Conservation (phyloP, 352 stramenopile species). For the Peronospora destructor region DNA sequence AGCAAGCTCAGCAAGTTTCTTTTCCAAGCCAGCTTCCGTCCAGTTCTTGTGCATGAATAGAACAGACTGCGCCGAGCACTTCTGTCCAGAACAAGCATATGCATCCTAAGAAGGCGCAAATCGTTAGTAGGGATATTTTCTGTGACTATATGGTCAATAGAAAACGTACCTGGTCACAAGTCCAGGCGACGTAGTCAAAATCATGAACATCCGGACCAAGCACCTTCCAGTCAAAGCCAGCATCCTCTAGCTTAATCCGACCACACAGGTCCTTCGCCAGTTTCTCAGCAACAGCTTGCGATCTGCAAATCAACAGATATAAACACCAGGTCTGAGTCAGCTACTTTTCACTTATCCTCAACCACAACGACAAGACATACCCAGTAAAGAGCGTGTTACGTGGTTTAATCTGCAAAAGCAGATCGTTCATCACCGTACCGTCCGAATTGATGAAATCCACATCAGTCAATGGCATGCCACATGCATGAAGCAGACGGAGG, state of each 20-base stretch:
- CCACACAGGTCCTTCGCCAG: slow-evolving; percentile 88
- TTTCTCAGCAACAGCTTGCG: slow-evolving; percentile 89
- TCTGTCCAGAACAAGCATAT: slow-evolving; percentile 97
- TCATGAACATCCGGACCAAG: slow-evolving; percentile 93
- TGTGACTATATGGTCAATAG: neutral
- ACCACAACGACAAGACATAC: too few species aligned
- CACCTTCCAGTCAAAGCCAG: slow-evolving; percentile 98
- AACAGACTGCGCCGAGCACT: slow-evolving; percentile 98
- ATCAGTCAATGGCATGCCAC: slow-evolving; percentile 92
- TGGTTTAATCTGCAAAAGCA: slow-evolving; percentile 91
- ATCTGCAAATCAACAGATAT: slow-evolving; percentile 34
- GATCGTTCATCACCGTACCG: slow-evolving; percentile 90
- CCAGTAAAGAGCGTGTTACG: slow-evolving; percentile 97
- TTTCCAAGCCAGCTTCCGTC: slow-evolving; percentile 85
- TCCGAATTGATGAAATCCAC: slow-evolving; percentile 96
- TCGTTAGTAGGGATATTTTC: slow-evolving; percentile 2
- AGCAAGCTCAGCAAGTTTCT: slow-evolving; percentile 89
- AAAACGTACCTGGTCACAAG: slow-evolving; percentile 87
- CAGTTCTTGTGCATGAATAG: slow-evolving; percentile 99
- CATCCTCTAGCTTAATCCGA: slow-evolving; percentile 94
- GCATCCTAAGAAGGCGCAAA: slow-evolving; percentile 68
- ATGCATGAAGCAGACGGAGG: slow-evolving; percentile 91
- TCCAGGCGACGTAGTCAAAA: slow-evolving; percentile 97
- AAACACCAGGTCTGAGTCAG: slow-evolving; percentile 3
- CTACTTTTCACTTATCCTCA: slow-evolving; percentile 1